phyloP scores from a whole-genome alignment of 1,284 basidiomycete genomes.

The Coniophora puteana region DNA sequence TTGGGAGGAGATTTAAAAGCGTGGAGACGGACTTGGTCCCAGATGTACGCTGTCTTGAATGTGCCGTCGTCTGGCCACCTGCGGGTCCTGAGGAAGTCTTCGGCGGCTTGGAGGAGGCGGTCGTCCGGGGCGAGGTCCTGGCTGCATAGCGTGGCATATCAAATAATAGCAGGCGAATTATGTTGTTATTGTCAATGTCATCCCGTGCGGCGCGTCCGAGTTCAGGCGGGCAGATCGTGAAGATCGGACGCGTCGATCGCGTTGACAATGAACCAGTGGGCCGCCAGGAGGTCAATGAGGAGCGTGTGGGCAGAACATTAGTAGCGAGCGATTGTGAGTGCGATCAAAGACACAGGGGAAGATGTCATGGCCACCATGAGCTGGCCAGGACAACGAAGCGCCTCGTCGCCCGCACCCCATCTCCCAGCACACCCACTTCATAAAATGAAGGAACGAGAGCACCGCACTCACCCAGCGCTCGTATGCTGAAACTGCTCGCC shows the following conservation, averaged over 20 bases:
- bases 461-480: background rate
- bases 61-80: conserved; percentile 44
- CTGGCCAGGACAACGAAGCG: background rate
- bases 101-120: conserved; percentile 50
- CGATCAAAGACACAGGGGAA: too few relatives aligned
- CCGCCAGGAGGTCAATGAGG: too few relatives aligned
- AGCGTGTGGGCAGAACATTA: too few relatives aligned
- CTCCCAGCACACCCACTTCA: too few relatives aligned
- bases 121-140: conserved; percentile 40
- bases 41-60: conserved; percentile 46
- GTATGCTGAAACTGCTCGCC: conserved; percentile 34
- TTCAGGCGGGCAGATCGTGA: too few relatives aligned
- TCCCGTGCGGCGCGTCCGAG: too few relatives aligned
- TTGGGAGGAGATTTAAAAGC: background rate
- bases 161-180: too few relatives aligned
- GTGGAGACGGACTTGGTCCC: conserved; percentile 51
- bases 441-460: conserved; percentile 5
- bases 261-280: background rate
- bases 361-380: too few relatives aligned
- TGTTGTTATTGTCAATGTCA: too few relatives aligned
- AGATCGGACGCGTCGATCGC: too few relatives aligned
- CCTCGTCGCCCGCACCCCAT: background rate
- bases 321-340: too few relatives aligned
- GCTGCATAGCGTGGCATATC: too few relatives aligned
- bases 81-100: conserved; percentile 52